Evolutionary conservation across 208 protist species (phyloP).

Genomic region (Wallacemonas rigidus): DNA sequence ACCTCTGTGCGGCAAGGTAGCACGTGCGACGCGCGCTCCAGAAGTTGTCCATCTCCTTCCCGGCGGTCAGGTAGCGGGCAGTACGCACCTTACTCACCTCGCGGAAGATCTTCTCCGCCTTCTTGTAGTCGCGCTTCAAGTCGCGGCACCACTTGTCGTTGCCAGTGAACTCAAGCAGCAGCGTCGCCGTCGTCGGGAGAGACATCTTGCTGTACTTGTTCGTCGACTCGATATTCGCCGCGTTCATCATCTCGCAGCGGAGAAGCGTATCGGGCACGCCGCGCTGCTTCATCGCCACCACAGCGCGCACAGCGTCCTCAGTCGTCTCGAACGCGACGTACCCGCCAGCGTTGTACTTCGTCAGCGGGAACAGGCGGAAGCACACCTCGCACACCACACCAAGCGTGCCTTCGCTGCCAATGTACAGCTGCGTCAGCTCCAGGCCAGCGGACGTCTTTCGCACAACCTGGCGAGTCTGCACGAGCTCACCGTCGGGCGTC

Average conservation of each 20-base stretch:
- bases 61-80: constrained; percentile 44
- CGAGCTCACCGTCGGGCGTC: constrained; percentile 47
- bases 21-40: constrained; percentile 49
- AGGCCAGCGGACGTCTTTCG: constrained; percentile 90
- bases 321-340: constrained; percentile 50
- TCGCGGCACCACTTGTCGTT: constrained; percentile 46
- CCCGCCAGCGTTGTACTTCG: constrained; percentile 44
- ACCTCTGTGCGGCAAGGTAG: constrained; percentile 27
- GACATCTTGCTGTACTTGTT: constrained; percentile 56
- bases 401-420: constrained; percentile 89
- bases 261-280: constrained; percentile 56
- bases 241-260: constrained; percentile 80
- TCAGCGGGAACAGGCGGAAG: constrained; percentile 56
- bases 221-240: constrained; percentile 33
- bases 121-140: constrained; percentile 65
- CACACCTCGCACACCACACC: constrained; percentile 83
- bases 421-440: constrained; percentile 90
- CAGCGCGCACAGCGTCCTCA: constrained; percentile 45
- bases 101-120: constrained; percentile 37
- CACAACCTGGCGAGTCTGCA: constrained; percentile 69
- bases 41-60: constrained; percentile 39
- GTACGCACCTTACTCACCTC: constrained; percentile 23
- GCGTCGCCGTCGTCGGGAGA: constrained; percentile 43
- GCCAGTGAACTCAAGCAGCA: constrained; percentile 81
- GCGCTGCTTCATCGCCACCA: constrained; percentile 51